These are phyloP conservation scores for Massarina eburnea DNA, from an alignment of 2,329 filamentous ascomycete species.

Conservation along the genomic window DNA sequence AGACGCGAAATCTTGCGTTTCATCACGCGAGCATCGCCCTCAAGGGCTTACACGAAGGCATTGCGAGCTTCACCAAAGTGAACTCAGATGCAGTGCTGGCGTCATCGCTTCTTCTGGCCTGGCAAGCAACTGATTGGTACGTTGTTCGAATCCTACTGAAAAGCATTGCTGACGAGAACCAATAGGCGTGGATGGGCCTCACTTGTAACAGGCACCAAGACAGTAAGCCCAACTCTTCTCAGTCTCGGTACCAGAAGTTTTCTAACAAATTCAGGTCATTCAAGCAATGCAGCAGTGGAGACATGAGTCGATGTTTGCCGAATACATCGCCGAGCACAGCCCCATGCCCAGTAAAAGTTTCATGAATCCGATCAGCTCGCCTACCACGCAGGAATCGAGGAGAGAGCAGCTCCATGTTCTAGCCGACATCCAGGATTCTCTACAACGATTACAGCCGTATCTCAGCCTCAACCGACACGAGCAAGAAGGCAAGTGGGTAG, in stretches of 20 bases:
- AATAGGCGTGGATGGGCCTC: constrained; percentile 87
- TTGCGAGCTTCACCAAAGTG: constrained; percentile 78
- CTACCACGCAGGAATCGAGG: constrained; percentile 56
- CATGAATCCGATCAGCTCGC: constrained; percentile 68
- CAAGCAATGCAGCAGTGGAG: constrained; percentile 91
- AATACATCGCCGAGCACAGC: constrained; percentile 78
- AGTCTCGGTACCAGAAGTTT: neutral
- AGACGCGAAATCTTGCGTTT: constrained; percentile 85
- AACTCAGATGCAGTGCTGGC: constrained; percentile 92
- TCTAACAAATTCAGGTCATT: constrained; percentile 64
- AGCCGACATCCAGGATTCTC: constrained; percentile 43
- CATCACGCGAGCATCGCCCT: constrained; percentile 85
- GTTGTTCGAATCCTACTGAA: constrained; percentile 26
- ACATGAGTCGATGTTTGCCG: constrained; percentile 81
- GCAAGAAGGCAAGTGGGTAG: constrained; percentile 51
- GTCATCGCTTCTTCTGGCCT: constrained; percentile 87
- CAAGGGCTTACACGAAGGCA: constrained; percentile 84
- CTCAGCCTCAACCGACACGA: constrained; percentile 44
- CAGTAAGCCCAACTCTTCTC: constrained; percentile 59
- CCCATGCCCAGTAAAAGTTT: constrained; percentile 39
- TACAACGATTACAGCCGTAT: constrained; percentile 48
- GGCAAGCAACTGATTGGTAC: constrained; percentile 96
- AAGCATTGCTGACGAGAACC: constrained; percentile 11
- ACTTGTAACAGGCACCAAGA: constrained; percentile 86
- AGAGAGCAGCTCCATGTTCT: constrained; percentile 59